A percentile compares a stretch with the other conserved stretches of the same genome.
phyloP scores from a whole-genome alignment of 169 alveolate species.

The Cytauxzoon felis region DNA sequence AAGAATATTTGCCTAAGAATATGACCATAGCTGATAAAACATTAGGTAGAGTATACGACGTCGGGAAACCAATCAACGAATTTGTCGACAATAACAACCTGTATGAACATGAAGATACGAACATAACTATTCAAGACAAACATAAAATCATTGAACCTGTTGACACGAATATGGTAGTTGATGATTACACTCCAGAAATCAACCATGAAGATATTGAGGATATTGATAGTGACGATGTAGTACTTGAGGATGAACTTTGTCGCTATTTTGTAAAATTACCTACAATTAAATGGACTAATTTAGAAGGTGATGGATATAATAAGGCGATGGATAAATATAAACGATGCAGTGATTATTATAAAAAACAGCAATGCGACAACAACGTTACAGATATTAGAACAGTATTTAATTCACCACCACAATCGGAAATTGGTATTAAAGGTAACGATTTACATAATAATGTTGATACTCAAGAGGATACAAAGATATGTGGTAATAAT shows the following conservation, averaged over 20 bases:
- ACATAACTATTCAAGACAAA: background rate
- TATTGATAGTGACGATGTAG: background rate
- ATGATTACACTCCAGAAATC: background rate
- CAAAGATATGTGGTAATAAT: too few species aligned
- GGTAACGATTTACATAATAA: too few species aligned
- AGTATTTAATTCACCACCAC: constrained; percentile 3
- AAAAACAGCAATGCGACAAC: background rate
- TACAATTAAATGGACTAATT: constrained; percentile 34
- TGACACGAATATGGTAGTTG: background rate
- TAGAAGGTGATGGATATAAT: constrained; percentile 22
- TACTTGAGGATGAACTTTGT: constrained; percentile 42
- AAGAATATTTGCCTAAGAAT: constrained; percentile 21
- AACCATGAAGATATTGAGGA: background rate
- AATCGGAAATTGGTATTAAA: too few species aligned
- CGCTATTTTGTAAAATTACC: constrained; percentile 52
- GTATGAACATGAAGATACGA: background rate
- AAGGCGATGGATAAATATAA: constrained; percentile 3
- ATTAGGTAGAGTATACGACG: constrained; percentile 44
- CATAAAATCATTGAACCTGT: background rate
- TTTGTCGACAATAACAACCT: background rate
- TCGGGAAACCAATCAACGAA: constrained; percentile 9
- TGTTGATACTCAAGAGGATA: too few species aligned
- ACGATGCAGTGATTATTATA: background rate
- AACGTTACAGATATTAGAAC: constrained; percentile 10
- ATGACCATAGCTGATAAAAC: constrained; percentile 3